These are phyloP conservation scores for Termitomyces sp. DNA, from an alignment of 768 basidiomycete species.

Conservation along the genomic window DNA sequence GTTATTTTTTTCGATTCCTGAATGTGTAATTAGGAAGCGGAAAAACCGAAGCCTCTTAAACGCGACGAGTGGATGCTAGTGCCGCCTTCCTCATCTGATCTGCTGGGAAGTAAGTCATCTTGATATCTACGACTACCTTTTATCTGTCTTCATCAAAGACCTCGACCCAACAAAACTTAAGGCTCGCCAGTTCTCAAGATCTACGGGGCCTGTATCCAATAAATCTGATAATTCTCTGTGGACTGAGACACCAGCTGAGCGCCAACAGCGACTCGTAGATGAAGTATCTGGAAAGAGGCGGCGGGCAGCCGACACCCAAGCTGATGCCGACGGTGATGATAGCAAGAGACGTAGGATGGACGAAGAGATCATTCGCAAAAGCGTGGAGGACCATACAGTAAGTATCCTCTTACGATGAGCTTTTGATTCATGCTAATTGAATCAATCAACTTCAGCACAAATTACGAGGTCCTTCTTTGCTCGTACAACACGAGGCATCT, in stretches of 20 bases:
- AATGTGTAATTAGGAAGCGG: slow-evolving; percentile 48
- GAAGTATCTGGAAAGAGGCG: slow-evolving; percentile 91
- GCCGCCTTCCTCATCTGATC: slow-evolving; percentile 77
- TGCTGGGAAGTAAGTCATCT: slow-evolving; percentile 62
- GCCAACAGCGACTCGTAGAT: slow-evolving; percentile 86
- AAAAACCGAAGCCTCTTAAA: slow-evolving; percentile 69
- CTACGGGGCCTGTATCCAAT: slow-evolving; percentile 35
- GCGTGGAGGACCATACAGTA: slow-evolving; percentile 79
- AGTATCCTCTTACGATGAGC: slow-evolving; percentile 17
- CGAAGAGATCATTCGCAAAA: slow-evolving; percentile 56
- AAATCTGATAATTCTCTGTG: slow-evolving; percentile 67
- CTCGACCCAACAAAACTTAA: slow-evolving; percentile 85
- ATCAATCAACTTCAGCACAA: slow-evolving; percentile 27
- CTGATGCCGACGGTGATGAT: slow-evolving; percentile 34
- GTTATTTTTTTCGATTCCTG: background rate
- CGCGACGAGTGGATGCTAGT: slow-evolving; percentile 99
- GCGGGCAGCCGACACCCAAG: slow-evolving; percentile 52
- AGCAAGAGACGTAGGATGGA: slow-evolving; percentile 60
- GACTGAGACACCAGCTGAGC: slow-evolving; percentile 96
- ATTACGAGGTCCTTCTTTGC: slow-evolving; percentile 46
- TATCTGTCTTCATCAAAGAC: slow-evolving; percentile 33
- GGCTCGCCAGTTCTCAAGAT: slow-evolving; percentile 72
- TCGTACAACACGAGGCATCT: slow-evolving; percentile 44
- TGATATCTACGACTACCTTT: background rate
- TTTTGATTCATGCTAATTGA: background rate